Evolutionary conservation across 768 basidiomycete species (phyloP), one percentile per base, ranked within the genome.

Genomic region (Chalciporus pseudorubinellus): DNA sequence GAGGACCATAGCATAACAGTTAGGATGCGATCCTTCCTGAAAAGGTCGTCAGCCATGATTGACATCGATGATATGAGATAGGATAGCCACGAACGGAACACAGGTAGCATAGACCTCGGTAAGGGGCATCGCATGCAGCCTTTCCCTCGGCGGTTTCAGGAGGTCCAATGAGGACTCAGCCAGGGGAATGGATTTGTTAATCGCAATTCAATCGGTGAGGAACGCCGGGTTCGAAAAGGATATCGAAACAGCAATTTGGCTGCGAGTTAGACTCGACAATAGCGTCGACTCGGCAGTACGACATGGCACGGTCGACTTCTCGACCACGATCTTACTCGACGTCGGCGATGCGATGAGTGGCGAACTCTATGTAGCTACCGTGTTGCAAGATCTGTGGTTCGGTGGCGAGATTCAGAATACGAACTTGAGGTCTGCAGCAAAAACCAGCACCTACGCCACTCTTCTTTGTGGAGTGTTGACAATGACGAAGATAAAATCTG

Each of bases 211-310:
- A 73, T 99, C 97, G 7, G 97, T 97, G 42, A 99, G 80, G 78
- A 99, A 99, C 70, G 98, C 97, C 50, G 97, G 97, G 77, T 99
- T 99, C 65, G 97, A 98, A 59, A n/a, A 99, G 87, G 68, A 99
- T 98, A 67, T 98, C 94, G 65, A 99, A 99, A 53, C 83, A 84
- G 72, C 87, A 87, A 61, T 86, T 85, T 51, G 89, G 84, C 66
- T 85, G 92, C 34, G 95, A 95, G 79, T 99, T 99, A 60, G 95
- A 93, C 72, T 98, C 95, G 48, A 99, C 85, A 72, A 99, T 98
- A 47, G 92, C 97, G 98, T 99, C 18, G 95, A 95, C 73, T 97
- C 92, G 53, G 97, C 97, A 7, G 97, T 99, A 58, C 97, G 87
- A 76, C 94, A 98, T 36, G 97, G 97, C 9, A 99, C 97, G 5